Evolutionary conservation across 1,284 basidiomycete species (phyloP), one percentile per base, ranked within the genome.

Genomic region (Moesziomyces globuligerus): DNA sequence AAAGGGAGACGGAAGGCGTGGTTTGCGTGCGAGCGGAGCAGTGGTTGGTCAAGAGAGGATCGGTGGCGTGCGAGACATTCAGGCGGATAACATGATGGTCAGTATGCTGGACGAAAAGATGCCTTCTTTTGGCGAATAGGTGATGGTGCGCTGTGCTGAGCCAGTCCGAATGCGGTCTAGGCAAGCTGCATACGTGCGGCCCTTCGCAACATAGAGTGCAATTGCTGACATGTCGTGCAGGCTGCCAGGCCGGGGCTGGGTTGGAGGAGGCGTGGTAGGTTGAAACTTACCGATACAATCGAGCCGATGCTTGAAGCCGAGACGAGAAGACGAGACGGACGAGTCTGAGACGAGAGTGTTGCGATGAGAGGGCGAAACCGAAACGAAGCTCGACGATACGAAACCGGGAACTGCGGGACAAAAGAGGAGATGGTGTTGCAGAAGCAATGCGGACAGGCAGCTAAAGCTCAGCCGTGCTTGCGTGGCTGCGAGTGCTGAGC

Each of bases 231-330:
- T n/a, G n/a, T n/a, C n/a, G n/a, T n/a, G n/a, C n/a, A n/a, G n/a
- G n/a, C n/a, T n/a, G n/a, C n/a, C n/a, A n/a, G n/a, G n/a, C n/a
- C n/a, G n/a, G n/a, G n/a, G n/a, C n/a, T n/a, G n/a, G n/a, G n/a
- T n/a, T n/a, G n/a, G n/a, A n/a, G 28, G 7, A n/a, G 10, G 26
- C 41, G 17, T 17, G 28, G 23, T 26, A 21, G 17, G 23, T 21
- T 40, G 17, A n/a, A 45, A 71, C 68, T 71, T 61, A 71, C 68
- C 68, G 68, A 71, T 71, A 71, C 68, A 71, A 71, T 65, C 68
- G 61, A 71, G 60, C 61, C 57, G 44, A 56, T 65, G 55, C 61
- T 65, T n/a, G 60, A 49, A 56, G 38, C 61, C 53, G 61, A 58
- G 68, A 66, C 68, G 57, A 65, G 55, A 54, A 57, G 57, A 71